Base-by-base conservation (phyloP, 1,139 yeast genomes). In the Taiozyma sp. region DNA sequence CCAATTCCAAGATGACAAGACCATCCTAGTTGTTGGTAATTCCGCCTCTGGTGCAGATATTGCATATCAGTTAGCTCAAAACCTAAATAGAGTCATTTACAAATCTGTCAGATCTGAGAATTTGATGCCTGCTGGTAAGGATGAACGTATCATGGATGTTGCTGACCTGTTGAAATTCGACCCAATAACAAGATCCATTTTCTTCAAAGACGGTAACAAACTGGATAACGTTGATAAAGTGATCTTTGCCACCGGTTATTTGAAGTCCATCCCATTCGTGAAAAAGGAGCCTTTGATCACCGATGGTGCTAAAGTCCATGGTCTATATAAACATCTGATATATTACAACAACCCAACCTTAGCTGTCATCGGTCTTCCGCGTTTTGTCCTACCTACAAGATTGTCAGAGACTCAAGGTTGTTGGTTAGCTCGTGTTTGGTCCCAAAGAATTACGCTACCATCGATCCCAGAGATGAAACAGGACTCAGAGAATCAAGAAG, bases 201-300 rank as follows among this genome's bases (percentile, higher is more conserved):
- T 55, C 48, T 55, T 57, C 51, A 53, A 56, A 43, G 78, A 75
- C 59, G 78, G 77, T 1, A 49, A 67, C 2, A 54, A 55, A 4
- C 62, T 66, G 44, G 55, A 55, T 0, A 70, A 66, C 27, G 73
- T 76, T 46, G 79, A 75, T 51, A 56, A 55, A 28, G 65, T 76
- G 9, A 62, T 77, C 24, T 73, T 74, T 54, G 76, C 77, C 27
- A 77, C 81, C 0, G 81, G 81, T 3, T 78, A 76, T 60, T 70
- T 73, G 51, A 66, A 67, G 48, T 65, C 71, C 24, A 70, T 68
- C 49, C 78, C 78, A 19, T 75, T 74, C 54, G 55, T 74, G 8
- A 58, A 56, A 16, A 48, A 54, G 24, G 66, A 34, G 67, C 73
- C 53, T 64, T 12, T 59, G 16, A 54, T 58, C 42, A 56, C 63